Percentiles rank a stretch among this genome's conserved stretches.
Conservation (phyloP, 768 basidiomycete genomes). For the Tulasnella sp. region DNA sequence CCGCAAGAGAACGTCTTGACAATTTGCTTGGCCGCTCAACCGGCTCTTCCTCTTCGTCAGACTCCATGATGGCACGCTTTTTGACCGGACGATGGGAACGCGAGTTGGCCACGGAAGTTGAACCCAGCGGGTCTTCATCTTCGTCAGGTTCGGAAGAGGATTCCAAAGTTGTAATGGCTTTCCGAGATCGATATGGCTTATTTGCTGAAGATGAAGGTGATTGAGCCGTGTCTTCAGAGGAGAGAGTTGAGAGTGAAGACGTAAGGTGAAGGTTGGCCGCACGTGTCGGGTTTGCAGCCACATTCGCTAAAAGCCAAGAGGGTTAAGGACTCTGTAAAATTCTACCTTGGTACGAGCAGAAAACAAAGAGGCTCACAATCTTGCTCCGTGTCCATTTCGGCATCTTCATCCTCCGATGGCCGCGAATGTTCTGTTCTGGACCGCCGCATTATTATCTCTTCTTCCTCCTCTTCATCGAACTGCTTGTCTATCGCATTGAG, state of each 20-base stretch:
- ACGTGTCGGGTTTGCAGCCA: neutral
- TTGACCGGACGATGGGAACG: constrained; percentile 10
- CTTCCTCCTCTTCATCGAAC: neutral
- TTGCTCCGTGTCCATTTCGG: neutral
- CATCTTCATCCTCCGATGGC: neutral
- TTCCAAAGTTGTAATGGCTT: constrained; percentile 4
- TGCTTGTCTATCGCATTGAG: neutral
- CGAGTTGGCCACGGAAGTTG: neutral
- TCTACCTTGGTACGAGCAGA: no score
- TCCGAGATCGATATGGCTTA: neutral
- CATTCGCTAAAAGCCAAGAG: neutral
- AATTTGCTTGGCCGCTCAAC: neutral
- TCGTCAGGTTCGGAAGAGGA: neutral
- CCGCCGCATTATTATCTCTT: neutral
- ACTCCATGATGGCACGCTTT: constrained; percentile 5
- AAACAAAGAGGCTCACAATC: no score
- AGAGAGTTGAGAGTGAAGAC: constrained; percentile 9
- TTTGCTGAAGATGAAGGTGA: neutral
- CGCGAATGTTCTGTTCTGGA: no score
- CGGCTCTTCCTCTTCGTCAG: neutral
- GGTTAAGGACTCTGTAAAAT: neutral
- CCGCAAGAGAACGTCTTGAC: neutral
- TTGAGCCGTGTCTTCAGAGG: neutral
- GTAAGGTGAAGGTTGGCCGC: neutral
- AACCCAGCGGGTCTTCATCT: neutral